Evolutionary conservation across 139 green algal genomes (phyloP), one percentile per base, ranked within the genome.

Genomic region (Micractinium sp.): DNA sequence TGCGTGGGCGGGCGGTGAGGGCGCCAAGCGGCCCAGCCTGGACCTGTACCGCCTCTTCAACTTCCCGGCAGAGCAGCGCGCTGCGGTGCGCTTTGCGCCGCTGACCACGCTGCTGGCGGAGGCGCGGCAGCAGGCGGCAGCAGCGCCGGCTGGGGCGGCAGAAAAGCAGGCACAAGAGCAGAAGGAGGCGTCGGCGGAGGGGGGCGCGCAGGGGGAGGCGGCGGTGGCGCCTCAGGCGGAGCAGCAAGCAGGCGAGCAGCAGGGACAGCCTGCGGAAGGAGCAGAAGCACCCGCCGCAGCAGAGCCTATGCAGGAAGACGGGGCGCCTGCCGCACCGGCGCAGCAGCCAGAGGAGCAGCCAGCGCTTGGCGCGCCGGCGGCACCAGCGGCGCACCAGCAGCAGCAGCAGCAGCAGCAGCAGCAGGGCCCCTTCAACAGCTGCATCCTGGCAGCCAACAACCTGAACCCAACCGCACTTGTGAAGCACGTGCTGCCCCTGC

Each of bases 401-500:
- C 67, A 80, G 78, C 56, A 20, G 77, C 86, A 41, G 88, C 47
- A 78, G 71, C 87, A 90, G 60, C 15, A 61, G 53, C 74, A n/a
- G 81, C 33, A 35, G 67, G 25, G 60, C 20, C 87, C 76, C 14
- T 98, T 98, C 86, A 92, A 85, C 82, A 92, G 92, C 81, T 95
- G 92, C 87, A 93, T 98, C 81, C 36, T 98, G 27, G 94, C 94
- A 0, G 74, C 91, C 16, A 93, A 94, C 12, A 19, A 25, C 33
- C 47, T 96, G 22, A 88, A 95, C 81, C 88, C 95, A 25, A 74
- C 81, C 16, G 90, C 91, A 47, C 82, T 94, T 35, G 56, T 98
- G 82, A 60, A 88, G 31, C 66, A 81, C 22, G 74, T 97, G 69
- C 86, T 96, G 90, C 96, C 95, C 5, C 88, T 98, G 85, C 93